These are phyloP conservation scores for Mycena belliarum DNA, from an alignment of 768 basidiomycete genomes.

Conservation along the genomic window DNA sequence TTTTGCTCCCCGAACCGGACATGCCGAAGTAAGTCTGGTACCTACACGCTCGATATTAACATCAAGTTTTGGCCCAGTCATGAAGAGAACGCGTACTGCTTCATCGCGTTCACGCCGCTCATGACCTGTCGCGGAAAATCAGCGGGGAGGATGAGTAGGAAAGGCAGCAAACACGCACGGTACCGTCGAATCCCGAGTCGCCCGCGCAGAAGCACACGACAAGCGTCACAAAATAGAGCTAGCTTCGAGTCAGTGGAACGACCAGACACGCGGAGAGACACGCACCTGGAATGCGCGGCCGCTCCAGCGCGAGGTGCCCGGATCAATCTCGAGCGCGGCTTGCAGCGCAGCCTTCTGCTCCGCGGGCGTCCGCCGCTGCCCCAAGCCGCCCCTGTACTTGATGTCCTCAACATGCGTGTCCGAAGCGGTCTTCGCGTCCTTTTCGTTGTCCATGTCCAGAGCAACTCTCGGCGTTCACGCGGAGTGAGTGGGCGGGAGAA, in stretches of 20 bases:
- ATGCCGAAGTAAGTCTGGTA: slow-evolving; percentile 51
- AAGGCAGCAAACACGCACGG: slow-evolving; percentile 32
- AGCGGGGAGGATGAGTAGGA: neutral
- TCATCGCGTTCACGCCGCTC: slow-evolving; percentile 55
- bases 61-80: too few species aligned
- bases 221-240: slow-evolving; percentile 51
- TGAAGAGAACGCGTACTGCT: slow-evolving; percentile 22
- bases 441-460: slow-evolving; percentile 23
- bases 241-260: neutral
- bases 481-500: too few species aligned
- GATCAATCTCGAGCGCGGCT: slow-evolving; percentile 42
- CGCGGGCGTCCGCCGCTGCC: slow-evolving; percentile 34
- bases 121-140: slow-evolving; percentile 38
- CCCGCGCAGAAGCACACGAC: slow-evolving; percentile 51
- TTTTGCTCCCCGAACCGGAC: slow-evolving; percentile 30
- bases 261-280: neutral
- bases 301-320: slow-evolving; percentile 40
- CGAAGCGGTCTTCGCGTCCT: slow-evolving; percentile 14
- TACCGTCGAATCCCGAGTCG: slow-evolving; percentile 56
- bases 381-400: slow-evolving; percentile 6
- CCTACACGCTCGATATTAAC: neutral
- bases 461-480: too few species aligned
- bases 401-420: slow-evolving; percentile 15
- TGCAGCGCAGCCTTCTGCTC: slow-evolving; percentile 42
- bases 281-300: slow-evolving; percentile 39